These are phyloP conservation scores for Cryomyces minteri DNA, from an alignment of 495 filamentous ascomycete species.

Conservation along the genomic window DNA sequence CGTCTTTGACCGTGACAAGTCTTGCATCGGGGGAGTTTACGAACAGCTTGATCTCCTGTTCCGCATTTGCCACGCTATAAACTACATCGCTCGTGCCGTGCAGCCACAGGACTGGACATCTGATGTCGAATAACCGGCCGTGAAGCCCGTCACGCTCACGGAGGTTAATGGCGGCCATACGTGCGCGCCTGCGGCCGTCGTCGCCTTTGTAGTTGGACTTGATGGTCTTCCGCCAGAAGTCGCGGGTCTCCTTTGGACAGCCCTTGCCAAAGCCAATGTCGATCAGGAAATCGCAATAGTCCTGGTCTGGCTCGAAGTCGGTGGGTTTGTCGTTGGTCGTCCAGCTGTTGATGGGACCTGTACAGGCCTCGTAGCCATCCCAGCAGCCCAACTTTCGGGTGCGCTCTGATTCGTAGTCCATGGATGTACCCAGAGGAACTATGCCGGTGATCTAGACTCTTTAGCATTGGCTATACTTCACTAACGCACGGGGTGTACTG, in stretches of 20 bases:
- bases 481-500: neutral
- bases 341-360: slow-evolving; percentile 24
- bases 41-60: slow-evolving; percentile 40
- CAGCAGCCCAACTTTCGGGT: slow-evolving; percentile 35
- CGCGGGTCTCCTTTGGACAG: slow-evolving; percentile 19
- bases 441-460: slow-evolving; percentile 30
- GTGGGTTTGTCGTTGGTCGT: slow-evolving; percentile 23
- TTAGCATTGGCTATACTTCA: neutral
- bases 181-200: slow-evolving; percentile 32
- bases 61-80: slow-evolving; percentile 27
- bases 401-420: slow-evolving; percentile 39
- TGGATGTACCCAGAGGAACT: slow-evolving; percentile 40
- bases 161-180: slow-evolving; percentile 38
- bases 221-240: slow-evolving; percentile 34
- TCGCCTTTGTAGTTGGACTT: slow-evolving; percentile 38
- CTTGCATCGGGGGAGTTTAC: slow-evolving; percentile 29
- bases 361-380: slow-evolving; percentile 21
- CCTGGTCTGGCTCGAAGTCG: slow-evolving; percentile 35
- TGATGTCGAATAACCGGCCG: slow-evolving; percentile 31
- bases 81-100: slow-evolving; percentile 39
- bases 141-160: slow-evolving; percentile 40
- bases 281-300: slow-evolving; percentile 34
- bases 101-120: slow-evolving; percentile 43
- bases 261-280: slow-evolving; percentile 35
- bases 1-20: slow-evolving; percentile 30